Percentiles rank a stretch among this genome's conserved stretches.
phyloP scores from a whole-genome alignment of 78 protist genomes.

The slime mould (Dictyostelium discoideum) region dicty_2.7 NC_007089.4:5209501-5210000 shows the following conservation, averaged over 20 bases:
- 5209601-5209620: constrained; percentile 45
- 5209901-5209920: background rate
- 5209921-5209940: background rate
- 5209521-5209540: background rate
- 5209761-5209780: constrained; percentile 82
- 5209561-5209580: no score
- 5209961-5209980: no score
- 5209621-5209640: constrained; percentile 84
- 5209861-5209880: background rate
- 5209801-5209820: background rate
- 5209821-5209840: background rate
- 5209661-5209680: constrained; percentile 81
- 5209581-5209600: background rate
- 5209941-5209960: no score
- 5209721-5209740: constrained; percentile 80
- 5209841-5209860: background rate
- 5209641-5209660: constrained; percentile 71
- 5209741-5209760: constrained; percentile 72
- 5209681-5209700: constrained; percentile 80
- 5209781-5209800: constrained; percentile 81
- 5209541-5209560: background rate
- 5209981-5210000: background rate
- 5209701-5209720: constrained; percentile 81
- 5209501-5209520: constrained; percentile 80
- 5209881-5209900: background rate